A percentile compares a stretch with the other conserved stretches of the same genome.
Evolutionary conservation across 2,329 filamentous ascomycete species (phyloP).

Genomic region (Beauveria sp.): DNA sequence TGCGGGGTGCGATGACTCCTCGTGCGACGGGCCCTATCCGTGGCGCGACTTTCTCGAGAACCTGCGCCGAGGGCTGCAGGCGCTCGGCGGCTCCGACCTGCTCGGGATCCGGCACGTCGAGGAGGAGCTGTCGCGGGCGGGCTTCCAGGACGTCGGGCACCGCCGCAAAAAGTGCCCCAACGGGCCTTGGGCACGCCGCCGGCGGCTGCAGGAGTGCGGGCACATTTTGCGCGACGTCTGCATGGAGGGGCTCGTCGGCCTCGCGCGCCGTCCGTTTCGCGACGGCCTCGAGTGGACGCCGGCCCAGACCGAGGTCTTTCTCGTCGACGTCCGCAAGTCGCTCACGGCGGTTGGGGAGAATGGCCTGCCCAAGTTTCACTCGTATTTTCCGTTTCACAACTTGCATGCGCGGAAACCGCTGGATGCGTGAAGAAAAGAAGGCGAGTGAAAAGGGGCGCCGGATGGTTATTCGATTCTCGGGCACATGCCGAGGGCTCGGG

Average conservation of each 20-base stretch:
- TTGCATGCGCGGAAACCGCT: slow-evolving; percentile 32
- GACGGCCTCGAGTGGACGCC: slow-evolving; percentile 33
- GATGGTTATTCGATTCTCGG: not conserved
- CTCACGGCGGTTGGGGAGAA: slow-evolving; percentile 26
- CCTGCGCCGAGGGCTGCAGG: slow-evolving; percentile 32
- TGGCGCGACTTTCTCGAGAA: slow-evolving; percentile 38
- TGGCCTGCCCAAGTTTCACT: slow-evolving; percentile 27
- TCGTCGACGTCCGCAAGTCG: slow-evolving; percentile 33
- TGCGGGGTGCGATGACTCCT: slow-evolving; percentile 36
- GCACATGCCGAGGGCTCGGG: too few species aligned
- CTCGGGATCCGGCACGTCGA: slow-evolving; percentile 30
- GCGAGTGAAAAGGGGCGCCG: too few species aligned
- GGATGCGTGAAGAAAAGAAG: slow-evolving; percentile 1
- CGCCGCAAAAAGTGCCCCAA: slow-evolving; percentile 40
- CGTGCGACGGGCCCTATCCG: slow-evolving; percentile 36
- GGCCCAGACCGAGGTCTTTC: slow-evolving; percentile 35
- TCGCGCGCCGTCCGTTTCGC: slow-evolving; percentile 30
- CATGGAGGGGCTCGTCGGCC: slow-evolving; percentile 31
- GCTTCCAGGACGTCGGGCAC: slow-evolving; percentile 33
- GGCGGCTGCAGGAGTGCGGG: slow-evolving; percentile 36
- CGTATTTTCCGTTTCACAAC: slow-evolving; percentile 33
- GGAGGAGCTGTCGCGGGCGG: slow-evolving; percentile 28
- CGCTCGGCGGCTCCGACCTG: slow-evolving; percentile 35
- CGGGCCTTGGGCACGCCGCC: slow-evolving; percentile 38
- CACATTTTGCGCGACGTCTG: slow-evolving; percentile 36